Percentiles rank a stretch among this genome's conserved stretches.
phyloP scores from a whole-genome alignment of 2,329 filamentous ascomycete genomes.

The Sporothrix brasiliensis region DNA sequence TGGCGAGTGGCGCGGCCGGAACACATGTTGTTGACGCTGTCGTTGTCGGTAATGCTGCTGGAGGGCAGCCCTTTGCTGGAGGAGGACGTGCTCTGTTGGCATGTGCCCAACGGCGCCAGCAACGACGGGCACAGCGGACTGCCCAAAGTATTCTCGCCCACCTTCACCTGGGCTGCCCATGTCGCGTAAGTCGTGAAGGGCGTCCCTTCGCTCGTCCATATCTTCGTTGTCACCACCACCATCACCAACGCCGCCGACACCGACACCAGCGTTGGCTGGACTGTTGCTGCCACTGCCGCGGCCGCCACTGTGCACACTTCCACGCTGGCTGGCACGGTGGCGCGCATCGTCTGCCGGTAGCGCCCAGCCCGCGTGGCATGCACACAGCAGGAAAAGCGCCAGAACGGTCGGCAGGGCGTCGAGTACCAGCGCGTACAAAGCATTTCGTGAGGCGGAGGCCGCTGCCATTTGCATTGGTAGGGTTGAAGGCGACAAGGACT shows the following conservation, averaged over 20 bases:
- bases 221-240: neutral
- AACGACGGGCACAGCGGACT: neutral
- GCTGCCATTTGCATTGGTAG: neutral
- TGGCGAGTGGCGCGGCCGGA: neutral
- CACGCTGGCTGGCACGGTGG: neutral
- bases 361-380: conserved; percentile 22
- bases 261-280: neutral
- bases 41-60: neutral
- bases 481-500: neutral
- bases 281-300: neutral
- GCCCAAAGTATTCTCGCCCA: conserved; percentile 7
- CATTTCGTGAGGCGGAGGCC: neutral
- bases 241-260: too few species aligned
- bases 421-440: neutral
- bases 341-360: conserved; percentile 9
- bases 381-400: conserved; percentile 19
- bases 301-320: neutral
- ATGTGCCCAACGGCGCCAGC: neutral
- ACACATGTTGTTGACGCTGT: conserved; percentile 1
- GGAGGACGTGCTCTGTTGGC: neutral
- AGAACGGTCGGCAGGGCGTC: conserved; percentile 10
- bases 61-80: conserved; percentile 1
- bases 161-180: neutral
- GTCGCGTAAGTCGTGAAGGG: neutral
- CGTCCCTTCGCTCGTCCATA: neutral